Conservation (phyloP, 2,329 filamentous ascomycete species). For the Colletotrichum sp. region DNA sequence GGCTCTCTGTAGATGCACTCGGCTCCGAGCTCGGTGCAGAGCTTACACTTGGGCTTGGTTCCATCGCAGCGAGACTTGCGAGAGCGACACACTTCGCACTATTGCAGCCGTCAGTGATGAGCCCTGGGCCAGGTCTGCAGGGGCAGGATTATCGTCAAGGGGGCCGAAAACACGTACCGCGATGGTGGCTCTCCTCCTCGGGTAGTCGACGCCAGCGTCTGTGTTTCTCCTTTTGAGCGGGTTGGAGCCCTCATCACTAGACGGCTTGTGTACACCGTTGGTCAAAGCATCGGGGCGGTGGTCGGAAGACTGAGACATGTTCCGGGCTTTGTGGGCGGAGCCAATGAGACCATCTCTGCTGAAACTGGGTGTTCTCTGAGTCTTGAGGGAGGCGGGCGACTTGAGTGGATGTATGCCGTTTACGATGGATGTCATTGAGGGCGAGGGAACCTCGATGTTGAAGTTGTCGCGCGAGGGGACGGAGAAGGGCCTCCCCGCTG, state of each 20-base stretch:
- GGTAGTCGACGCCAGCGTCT: conserved; percentile 67
- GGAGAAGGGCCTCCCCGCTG: conserved; percentile 48
- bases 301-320: conserved; percentile 61
- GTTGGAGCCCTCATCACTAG: conserved; percentile 58
- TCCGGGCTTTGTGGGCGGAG: conserved; percentile 58
- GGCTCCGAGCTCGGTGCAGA: conserved; percentile 81
- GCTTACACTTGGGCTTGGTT: conserved; percentile 81
- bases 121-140: conserved; percentile 6
- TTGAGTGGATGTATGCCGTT: conserved; percentile 52
- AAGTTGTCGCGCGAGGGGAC: conserved; percentile 53
- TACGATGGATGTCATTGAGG: conserved; percentile 45
- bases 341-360: conserved; percentile 60
- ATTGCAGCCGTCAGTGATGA: conserved; percentile 1
- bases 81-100: conserved; percentile 84
- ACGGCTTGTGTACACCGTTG: conserved; percentile 51
- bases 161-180: conserved; percentile 55
- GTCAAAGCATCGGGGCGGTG: conserved; percentile 45
- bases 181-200: conserved; percentile 68
- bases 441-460: conserved; percentile 52
- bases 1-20: conserved; percentile 87
- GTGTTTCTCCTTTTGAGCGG: conserved; percentile 68
- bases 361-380: conserved; percentile 53
- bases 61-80: conserved; percentile 83
- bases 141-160: background rate
- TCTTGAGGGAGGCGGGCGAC: conserved; percentile 55